A percentile compares a stretch with the other conserved stretches of the same genome.
Evolutionary conservation across 768 basidiomycete genomes (phyloP).

Genomic region (Mycena galericulata): DNA sequence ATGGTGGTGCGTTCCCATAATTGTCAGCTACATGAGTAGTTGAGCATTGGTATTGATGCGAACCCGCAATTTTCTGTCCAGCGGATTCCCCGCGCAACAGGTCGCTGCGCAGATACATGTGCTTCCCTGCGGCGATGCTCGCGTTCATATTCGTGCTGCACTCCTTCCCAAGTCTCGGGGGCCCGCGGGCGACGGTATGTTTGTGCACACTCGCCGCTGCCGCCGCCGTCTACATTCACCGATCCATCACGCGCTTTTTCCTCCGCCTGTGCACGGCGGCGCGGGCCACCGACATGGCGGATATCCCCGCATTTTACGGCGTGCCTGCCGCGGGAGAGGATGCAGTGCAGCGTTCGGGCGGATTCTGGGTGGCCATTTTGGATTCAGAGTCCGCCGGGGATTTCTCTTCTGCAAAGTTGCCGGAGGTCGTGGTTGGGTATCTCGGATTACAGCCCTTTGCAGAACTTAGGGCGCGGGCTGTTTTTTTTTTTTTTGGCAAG

Average conservation of each 20-base stretch:
- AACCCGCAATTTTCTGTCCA: background rate
- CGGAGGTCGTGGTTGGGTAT: too few species aligned
- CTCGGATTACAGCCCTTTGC: too few species aligned
- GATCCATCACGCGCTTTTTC: background rate
- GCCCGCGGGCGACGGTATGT: background rate
- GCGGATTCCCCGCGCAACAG: background rate
- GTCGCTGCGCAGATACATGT: background rate
- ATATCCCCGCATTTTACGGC: background rate
- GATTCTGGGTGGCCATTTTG: background rate
- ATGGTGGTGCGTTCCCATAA: constrained; percentile 12
- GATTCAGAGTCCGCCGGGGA: too few species aligned
- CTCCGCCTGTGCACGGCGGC: background rate
- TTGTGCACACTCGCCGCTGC: background rate
- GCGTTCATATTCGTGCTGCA: background rate
- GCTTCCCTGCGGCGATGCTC: background rate
- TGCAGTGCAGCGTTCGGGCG: background rate
- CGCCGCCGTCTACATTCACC: background rate
- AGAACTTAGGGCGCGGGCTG: too few species aligned
- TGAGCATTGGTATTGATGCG: too few species aligned
- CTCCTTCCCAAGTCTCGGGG: background rate
- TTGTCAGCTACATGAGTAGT: background rate
- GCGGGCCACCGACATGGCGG: background rate
- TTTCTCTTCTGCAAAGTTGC: too few species aligned
- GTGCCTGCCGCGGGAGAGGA: background rate
- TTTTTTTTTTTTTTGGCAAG: too few species aligned